Percentiles rank a stretch among this genome's conserved stretches.
phyloP scores from a whole-genome alignment of 2,329 filamentous ascomycete genomes.

The Apiospora koreana region DNA sequence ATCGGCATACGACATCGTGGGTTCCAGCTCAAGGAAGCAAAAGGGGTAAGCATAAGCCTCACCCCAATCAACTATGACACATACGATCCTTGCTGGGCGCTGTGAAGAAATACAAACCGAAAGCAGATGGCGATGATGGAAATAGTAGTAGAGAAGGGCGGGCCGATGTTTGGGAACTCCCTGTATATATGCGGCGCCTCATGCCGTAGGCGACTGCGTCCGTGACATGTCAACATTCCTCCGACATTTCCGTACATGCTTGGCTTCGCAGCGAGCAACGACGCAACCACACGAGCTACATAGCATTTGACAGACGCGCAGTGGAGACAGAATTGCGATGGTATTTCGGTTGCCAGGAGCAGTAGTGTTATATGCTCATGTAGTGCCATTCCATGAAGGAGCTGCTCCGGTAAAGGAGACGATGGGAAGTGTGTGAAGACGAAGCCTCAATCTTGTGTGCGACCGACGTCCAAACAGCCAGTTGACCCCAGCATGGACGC shows the following conservation, averaged over 20 bases:
- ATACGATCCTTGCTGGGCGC: neutral
- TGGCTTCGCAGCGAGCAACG: neutral
- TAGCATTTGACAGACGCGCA: neutral
- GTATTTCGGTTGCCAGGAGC: neutral
- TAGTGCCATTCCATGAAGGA: neutral
- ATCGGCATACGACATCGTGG: neutral
- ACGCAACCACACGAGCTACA: neutral
- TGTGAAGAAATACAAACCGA: neutral
- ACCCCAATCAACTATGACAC: neutral
- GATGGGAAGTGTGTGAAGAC: neutral
- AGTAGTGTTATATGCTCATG: neutral
- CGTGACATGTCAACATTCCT: neutral
- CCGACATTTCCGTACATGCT: neutral
- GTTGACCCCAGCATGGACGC: conserved; percentile 7
- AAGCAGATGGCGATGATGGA: neutral
- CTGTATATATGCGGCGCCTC: conserved; percentile 8
- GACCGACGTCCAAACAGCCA: conserved; percentile 18
- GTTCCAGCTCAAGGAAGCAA: neutral
- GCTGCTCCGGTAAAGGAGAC: neutral
- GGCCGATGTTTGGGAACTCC: neutral
- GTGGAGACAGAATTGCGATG: neutral
- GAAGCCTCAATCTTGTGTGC: neutral
- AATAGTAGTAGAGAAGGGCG: neutral
- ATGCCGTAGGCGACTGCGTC: neutral
- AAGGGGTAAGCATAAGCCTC: neutral